Evolutionary conservation across 202 grass and related monocot species (phyloP), one percentile per base, ranked within the genome.

Genomic region (Setaria viridis): DNA sequence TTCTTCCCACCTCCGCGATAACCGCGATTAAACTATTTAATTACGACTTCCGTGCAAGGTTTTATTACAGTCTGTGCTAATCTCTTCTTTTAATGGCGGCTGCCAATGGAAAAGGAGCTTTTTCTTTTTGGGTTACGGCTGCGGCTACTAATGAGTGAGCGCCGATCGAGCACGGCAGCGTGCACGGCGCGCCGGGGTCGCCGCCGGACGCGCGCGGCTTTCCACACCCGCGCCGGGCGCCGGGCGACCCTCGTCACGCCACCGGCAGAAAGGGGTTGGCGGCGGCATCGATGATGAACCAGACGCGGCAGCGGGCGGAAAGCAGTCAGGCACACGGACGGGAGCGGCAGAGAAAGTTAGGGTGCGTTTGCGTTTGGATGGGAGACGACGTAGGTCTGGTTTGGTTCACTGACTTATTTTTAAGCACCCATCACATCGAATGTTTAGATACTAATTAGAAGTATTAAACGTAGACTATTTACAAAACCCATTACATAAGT

Each of bases 1-100:
- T 30, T 45, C 3, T 2, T 5, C 11, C 42, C 20, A 25, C n/a
- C 42, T 25, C 67, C 19, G 9, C 4, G 20, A 3, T 25, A 15
- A 71, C 21, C 70, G n/a, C 1, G 12, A 50, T 14, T 32, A 50
- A 15, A 46, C 1, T 25, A 45, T 5, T 30, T 72, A 32, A 32
- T 32, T 32, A 51, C 47, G 25, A 51, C 46, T 7, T 1, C 67
- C 43, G 43, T 48, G 11, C 20, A 1, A 48, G 0, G 33, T 13
- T 62, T 25, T 3, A 3, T n/a, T 7, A 17, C 4, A 16, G 37
- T 21, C 37, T 29, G 70, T 17, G 54, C 54, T 42, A 0, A 59
- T 77, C 35, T 12, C 74, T 0, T 2, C 55, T 60, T 77, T 60
- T 17, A 60, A 77, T 45, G 74, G 39, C 75, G 75, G 37, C 55